These are phyloP conservation scores for Kodamaea ohmeri DNA, from an alignment of 1,139 yeast species.

Conservation along the genomic window DNA sequence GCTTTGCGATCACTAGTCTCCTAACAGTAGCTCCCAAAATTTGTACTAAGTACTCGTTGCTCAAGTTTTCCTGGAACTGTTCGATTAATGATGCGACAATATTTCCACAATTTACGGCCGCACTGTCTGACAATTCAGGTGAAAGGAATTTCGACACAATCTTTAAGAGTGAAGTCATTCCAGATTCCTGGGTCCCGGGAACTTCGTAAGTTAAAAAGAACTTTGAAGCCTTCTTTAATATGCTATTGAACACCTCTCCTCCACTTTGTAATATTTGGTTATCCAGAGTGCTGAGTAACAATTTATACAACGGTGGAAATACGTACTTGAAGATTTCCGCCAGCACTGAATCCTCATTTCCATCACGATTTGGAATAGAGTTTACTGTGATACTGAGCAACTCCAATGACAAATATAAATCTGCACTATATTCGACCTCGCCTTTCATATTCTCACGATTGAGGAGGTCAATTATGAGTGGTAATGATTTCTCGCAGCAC, in stretches of 20 bases:
- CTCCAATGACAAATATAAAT: conserved; percentile 65
- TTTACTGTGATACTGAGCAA: conserved; percentile 58
- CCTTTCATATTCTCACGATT: conserved; percentile 19
- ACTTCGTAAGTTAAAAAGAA: conserved; percentile 42
- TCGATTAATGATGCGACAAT: conserved; percentile 64
- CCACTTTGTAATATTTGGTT: conserved; percentile 77
- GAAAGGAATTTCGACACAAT: conserved; percentile 71
- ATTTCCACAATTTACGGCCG: conserved; percentile 72
- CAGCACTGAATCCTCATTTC: conserved; percentile 43
- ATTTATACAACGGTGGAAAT: conserved; percentile 50
- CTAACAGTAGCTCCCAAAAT: conserved; percentile 71
- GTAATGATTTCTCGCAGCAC: conserved; percentile 53
- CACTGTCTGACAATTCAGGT: conserved; percentile 71
- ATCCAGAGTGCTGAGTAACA: conserved; percentile 61
- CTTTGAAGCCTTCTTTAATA: conserved; percentile 52
- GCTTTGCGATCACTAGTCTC: conserved; percentile 63
- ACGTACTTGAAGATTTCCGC: conserved; percentile 45
- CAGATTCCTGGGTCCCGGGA: conserved; percentile 41
- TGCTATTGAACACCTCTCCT: conserved; percentile 67
- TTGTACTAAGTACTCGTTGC: conserved; percentile 49
- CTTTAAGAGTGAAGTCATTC: conserved; percentile 53
- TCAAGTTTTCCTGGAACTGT: conserved; percentile 52
- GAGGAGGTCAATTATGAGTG: conserved; percentile 44
- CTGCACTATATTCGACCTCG: conserved; percentile 49
- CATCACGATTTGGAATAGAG: conserved; percentile 24